Conservation (phyloP, 2,329 filamentous ascomycete species). For the Mariannaea elegans region DNA sequence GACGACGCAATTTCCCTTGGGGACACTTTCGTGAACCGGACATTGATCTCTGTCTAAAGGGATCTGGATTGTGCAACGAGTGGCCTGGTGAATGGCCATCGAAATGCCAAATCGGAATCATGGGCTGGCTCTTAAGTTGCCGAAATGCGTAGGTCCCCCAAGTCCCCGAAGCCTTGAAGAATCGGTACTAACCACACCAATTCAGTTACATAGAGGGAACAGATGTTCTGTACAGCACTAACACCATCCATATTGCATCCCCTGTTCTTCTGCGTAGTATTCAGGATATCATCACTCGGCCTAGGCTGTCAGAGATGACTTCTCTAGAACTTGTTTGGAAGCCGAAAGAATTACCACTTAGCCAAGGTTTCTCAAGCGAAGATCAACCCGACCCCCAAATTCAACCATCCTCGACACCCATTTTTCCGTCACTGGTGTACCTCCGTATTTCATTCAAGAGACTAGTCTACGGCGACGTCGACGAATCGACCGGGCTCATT, state of each 20-base stretch:
- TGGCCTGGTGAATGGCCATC: constrained; percentile 27
- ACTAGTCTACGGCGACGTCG: constrained; percentile 18
- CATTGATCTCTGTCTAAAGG: constrained; percentile 22
- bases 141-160: constrained; percentile 35
- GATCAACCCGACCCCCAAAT: background rate
- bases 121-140: constrained; percentile 43
- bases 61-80: constrained; percentile 20
- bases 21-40: constrained; percentile 25
- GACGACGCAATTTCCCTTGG: constrained; percentile 22
- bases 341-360: constrained; percentile 16
- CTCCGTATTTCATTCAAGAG: constrained; percentile 25
- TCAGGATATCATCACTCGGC: constrained; percentile 20
- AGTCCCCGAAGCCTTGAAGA: background rate
- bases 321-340: constrained; percentile 31
- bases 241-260: constrained; percentile 37
- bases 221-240: constrained; percentile 40
- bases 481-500: constrained; percentile 20
- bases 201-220: constrained; percentile 40
- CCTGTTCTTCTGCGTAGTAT: constrained; percentile 27
- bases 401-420: background rate
- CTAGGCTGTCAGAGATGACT: constrained; percentile 22
- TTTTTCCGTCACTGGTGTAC: constrained; percentile 23
- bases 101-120: constrained; percentile 37
- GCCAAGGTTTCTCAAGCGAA: constrained; percentile 13
- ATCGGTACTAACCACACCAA: background rate